Percentiles rank a stretch among this genome's conserved stretches.
phyloP scores from a whole-genome alignment of 805 yeast species.

The Candida yuanshanica region DNA sequence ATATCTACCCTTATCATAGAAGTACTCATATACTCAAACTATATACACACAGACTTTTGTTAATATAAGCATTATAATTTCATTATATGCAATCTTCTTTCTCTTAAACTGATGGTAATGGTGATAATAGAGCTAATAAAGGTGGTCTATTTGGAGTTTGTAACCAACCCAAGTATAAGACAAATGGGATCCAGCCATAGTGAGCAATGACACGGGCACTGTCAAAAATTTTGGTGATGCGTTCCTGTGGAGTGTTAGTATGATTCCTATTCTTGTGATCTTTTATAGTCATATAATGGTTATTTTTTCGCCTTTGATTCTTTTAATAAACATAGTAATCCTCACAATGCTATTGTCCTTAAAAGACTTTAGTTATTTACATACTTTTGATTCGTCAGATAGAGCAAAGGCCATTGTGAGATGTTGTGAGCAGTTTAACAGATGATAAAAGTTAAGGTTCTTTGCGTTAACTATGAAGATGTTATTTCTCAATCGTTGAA shows the following conservation, averaged over 20 bases:
- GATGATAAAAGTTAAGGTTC: no score
- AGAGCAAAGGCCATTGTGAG: constrained; percentile 33
- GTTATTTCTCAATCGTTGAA: neutral
- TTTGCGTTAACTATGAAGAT: no score
- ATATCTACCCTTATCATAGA: neutral
- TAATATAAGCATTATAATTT: neutral
- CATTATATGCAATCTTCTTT: neutral
- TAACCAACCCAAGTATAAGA: constrained; percentile 84
- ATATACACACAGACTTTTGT: neutral
- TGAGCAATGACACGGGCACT: constrained; percentile 84
- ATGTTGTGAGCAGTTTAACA: no score
- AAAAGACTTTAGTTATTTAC: constrained; percentile 5
- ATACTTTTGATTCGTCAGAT: constrained; percentile 40
- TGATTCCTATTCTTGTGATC: no score
- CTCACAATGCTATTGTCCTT: no score
- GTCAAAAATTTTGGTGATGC: constrained; percentile 77
- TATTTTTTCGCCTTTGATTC: no score
- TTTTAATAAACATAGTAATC: no score
- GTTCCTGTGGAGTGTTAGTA: constrained; percentile 49
- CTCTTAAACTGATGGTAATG: constrained; percentile 65
- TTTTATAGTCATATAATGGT: no score
- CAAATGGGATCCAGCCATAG: constrained; percentile 96
- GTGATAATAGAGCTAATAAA: constrained; percentile 68
- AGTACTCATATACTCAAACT: neutral
- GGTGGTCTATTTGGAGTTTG: constrained; percentile 81